A percentile compares a stretch with the other conserved stretches of the same genome.
These are phyloP conservation scores for Chrysoporthe austroafricana DNA, from an alignment of 2,329 filamentous ascomycete genomes.

Conservation along the genomic window DNA sequence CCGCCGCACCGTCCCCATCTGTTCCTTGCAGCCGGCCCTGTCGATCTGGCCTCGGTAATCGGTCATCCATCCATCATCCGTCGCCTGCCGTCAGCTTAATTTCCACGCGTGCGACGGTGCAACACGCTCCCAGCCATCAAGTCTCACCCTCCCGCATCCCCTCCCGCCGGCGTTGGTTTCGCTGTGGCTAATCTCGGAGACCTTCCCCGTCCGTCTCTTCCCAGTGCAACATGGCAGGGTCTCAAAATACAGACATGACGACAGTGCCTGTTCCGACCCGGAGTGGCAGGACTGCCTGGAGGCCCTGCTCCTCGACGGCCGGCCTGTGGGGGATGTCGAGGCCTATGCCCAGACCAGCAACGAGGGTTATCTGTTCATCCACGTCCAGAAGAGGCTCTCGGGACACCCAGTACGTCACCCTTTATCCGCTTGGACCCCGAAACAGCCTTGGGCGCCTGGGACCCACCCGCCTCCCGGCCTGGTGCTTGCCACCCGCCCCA, in stretches of 20 bases:
- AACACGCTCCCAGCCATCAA: conserved; percentile 61
- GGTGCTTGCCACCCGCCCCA: conserved; percentile 4
- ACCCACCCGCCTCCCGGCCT: not conserved
- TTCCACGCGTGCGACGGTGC: not conserved
- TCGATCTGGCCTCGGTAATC: conserved; percentile 24
- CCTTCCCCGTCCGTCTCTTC: conserved; percentile 13
- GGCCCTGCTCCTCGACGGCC: conserved; percentile 56
- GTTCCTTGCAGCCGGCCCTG: conserved; percentile 21
- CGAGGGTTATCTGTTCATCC: conserved; percentile 60
- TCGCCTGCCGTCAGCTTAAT: conserved; percentile 5
- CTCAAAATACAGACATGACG: conserved; percentile 55
- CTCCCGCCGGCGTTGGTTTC: conserved; percentile 7
- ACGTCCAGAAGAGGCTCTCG: conserved; percentile 66
- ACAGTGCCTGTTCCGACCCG: conserved; percentile 57
- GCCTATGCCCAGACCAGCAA: conserved; percentile 61
- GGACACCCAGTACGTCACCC: conserved; percentile 65
- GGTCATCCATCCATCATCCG: not conserved
- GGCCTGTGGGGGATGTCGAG: conserved; percentile 58
- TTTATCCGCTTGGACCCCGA: conserved; percentile 22
- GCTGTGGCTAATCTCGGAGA: conserved; percentile 15
- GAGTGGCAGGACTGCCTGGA: conserved; percentile 70
- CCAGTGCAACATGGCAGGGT: conserved; percentile 62
- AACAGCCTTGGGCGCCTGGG: not conserved
- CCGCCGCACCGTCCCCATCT: not conserved
- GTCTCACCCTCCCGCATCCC: conserved; percentile 4